Evolutionary conservation across 2,329 filamentous ascomycete genomes (phyloP).

Genomic region (Colletotrichum kahawae): DNA sequence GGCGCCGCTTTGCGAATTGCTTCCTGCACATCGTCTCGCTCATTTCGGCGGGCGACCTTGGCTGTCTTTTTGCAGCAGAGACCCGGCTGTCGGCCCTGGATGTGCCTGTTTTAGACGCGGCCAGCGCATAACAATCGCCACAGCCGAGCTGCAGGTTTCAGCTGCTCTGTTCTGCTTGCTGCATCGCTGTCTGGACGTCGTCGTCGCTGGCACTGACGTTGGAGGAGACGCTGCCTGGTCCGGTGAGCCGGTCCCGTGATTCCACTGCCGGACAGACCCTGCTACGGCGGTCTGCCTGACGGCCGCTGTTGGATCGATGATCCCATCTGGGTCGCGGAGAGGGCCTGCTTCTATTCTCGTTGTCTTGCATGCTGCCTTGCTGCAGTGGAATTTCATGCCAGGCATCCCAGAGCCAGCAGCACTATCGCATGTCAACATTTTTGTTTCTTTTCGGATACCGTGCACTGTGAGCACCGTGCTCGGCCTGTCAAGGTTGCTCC

Average conservation of each 20-base stretch:
- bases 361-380: neutral
- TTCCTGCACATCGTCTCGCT: slow-evolving; percentile 5
- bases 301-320: neutral
- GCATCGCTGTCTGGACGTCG: neutral
- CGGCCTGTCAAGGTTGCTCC: neutral
- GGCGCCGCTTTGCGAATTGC: slow-evolving; percentile 7
- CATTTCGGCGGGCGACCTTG: neutral
- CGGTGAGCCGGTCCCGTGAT: neutral
- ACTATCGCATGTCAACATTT: neutral
- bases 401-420: neutral
- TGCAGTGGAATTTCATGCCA: neutral
- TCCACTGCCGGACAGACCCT: neutral
- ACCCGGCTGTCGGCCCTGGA: neutral
- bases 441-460: neutral
- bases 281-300: neutral
- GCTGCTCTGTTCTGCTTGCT: slow-evolving; percentile 4
- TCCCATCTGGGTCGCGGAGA: slow-evolving; percentile 2
- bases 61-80: neutral
- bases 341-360: slow-evolving; percentile 19
- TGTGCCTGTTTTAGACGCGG: slow-evolving; percentile 17
- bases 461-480: neutral
- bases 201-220: neutral
- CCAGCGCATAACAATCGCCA: slow-evolving; percentile 23
- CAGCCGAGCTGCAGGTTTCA: slow-evolving; percentile 21
- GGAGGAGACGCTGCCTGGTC: neutral